Conservation (phyloP, 768 basidiomycete species). For the Chalciporus piperatus region DNA sequence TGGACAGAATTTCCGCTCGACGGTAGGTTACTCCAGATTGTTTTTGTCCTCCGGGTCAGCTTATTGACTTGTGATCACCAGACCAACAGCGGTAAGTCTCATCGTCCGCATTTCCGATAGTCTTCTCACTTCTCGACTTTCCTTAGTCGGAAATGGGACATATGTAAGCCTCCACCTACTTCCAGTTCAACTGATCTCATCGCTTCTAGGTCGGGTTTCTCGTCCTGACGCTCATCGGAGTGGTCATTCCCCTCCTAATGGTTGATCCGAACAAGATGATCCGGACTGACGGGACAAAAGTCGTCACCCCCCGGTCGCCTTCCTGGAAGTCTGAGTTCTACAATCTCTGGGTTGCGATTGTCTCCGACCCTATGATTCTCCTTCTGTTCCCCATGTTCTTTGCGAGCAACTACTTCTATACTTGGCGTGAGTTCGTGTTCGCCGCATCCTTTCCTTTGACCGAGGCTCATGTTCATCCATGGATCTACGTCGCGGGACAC, state of each 20-base stretch:
- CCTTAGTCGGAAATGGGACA: constrained; percentile 62
- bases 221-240: constrained; percentile 63
- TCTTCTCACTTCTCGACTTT: neutral
- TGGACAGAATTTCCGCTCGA: constrained; percentile 65
- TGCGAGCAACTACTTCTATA: constrained; percentile 79
- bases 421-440: constrained; percentile 54
- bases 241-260: constrained; percentile 65
- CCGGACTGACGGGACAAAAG: constrained; percentile 68
- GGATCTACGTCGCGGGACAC: neutral
- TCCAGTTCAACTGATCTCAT: neutral
- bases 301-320: constrained; percentile 59
- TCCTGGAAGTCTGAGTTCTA: constrained; percentile 73
- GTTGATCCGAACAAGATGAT: constrained; percentile 69
- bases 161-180: constrained; percentile 48
- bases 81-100: constrained; percentile 26
- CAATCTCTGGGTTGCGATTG: constrained; percentile 64
- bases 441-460: neutral
- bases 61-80: constrained; percentile 7
- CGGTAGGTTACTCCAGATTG: constrained; percentile 34
- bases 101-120: neutral
- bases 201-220: constrained; percentile 45
- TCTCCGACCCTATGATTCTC: constrained; percentile 66
- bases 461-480: neutral
- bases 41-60: no score
- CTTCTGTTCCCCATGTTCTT: constrained; percentile 83